A percentile compares a stretch with the other conserved stretches of the same genome.
Evolutionary conservation across 2,329 filamentous ascomycete species (phyloP).

Genomic region (Fonsecaea nubica): DNA sequence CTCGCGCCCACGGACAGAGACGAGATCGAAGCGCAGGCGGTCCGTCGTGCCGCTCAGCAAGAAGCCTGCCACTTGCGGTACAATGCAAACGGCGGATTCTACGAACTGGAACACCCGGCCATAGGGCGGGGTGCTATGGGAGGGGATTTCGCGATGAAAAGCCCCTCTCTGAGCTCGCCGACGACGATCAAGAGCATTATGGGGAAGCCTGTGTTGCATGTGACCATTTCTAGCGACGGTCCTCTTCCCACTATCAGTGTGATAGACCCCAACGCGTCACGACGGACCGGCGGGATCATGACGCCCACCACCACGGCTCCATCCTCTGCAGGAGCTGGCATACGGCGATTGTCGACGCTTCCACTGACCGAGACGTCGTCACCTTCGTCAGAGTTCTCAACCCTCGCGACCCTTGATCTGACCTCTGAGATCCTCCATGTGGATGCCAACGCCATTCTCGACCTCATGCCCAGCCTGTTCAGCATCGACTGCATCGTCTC

Average conservation of each 20-base stretch:
- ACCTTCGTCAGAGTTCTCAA: conserved; percentile 28
- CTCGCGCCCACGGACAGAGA: conserved; percentile 50
- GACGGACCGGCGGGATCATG: conserved; percentile 30
- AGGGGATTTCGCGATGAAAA: conserved; percentile 29
- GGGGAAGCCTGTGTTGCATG: conserved; percentile 46
- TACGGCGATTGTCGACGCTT: conserved; percentile 45
- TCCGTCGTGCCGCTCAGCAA: conserved; percentile 52
- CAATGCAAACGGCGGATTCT: conserved; percentile 49
- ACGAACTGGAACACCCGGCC: conserved; percentile 56
- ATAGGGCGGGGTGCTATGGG: conserved; percentile 43
- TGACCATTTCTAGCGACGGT: conserved; percentile 49
- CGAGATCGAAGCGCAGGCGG: conserved; percentile 52
- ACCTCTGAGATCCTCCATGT: conserved; percentile 48
- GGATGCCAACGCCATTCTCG: conserved; percentile 49
- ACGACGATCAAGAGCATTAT: conserved; percentile 27
- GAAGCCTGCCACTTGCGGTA: conserved; percentile 56
- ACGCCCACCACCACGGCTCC: conserved; percentile 16
- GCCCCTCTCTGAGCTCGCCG: conserved; percentile 18
- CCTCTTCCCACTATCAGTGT: conserved; percentile 49
- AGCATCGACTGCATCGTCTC: conserved; percentile 56
- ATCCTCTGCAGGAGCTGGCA: conserved; percentile 25
- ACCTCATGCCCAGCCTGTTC: conserved; percentile 54
- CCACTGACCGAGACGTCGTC: conserved; percentile 49
- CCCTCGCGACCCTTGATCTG: conserved; percentile 53
- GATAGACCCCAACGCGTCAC: conserved; percentile 46